Conservation (phyloP, 495 filamentous ascomycete species). For the Aspergillus olivimuriae region DNA sequence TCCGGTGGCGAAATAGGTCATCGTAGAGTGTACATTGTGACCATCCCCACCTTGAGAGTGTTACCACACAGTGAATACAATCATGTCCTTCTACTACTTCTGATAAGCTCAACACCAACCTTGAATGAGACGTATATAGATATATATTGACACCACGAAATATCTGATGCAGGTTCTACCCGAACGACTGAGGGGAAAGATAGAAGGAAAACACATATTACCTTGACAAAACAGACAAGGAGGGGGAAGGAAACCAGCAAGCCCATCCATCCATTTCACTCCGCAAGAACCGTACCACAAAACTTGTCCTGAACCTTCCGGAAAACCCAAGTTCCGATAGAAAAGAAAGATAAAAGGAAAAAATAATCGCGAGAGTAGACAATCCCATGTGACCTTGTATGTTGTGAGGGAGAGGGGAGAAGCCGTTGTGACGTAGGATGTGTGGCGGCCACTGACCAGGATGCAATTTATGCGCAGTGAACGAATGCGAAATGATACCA, state of each 20-base stretch:
- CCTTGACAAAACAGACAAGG: not conserved
- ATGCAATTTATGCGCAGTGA: constrained; percentile 8
- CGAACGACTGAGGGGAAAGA: too few relatives aligned
- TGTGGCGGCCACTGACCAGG: constrained; percentile 4
- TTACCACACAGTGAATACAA: too few relatives aligned
- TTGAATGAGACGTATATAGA: not conserved
- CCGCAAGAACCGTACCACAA: constrained; percentile 1
- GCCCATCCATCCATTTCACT: too few relatives aligned
- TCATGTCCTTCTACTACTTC: too few relatives aligned
- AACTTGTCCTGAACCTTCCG: constrained; percentile 4
- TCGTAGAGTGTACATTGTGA: too few relatives aligned
- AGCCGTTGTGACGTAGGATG: constrained; percentile 1
- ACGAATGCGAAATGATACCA: constrained; percentile 11
- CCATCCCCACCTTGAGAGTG: too few relatives aligned
- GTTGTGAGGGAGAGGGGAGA: not conserved
- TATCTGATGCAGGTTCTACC: not conserved
- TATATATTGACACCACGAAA: not conserved
- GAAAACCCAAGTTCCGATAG: constrained; percentile 4
- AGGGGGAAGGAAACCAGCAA: not conserved
- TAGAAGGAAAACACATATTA: not conserved
- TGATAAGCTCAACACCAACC: too few relatives aligned
- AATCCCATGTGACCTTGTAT: constrained; percentile 8
- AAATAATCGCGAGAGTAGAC: not conserved
- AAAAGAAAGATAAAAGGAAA: constrained; percentile 4
- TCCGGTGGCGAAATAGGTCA: too few relatives aligned